Evolutionary conservation across 345 rosid species (phyloP), one percentile per base, ranked within the genome.

Genomic region (Ceriops tagal): DNA sequence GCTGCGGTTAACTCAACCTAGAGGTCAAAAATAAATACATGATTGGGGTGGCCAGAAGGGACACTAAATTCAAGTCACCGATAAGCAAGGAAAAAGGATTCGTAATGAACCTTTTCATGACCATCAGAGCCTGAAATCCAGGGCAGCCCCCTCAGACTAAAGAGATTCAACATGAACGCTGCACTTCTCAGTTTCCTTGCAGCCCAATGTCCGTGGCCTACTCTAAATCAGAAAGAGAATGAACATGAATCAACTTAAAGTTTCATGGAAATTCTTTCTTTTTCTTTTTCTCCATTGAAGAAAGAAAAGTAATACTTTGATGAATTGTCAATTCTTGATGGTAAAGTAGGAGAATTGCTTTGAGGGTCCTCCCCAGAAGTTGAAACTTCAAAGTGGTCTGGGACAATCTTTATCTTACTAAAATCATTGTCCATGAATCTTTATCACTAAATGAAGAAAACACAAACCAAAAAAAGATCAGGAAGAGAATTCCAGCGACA

Each of bases 391-490:
- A 95, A 92, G 81, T 92, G 89, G 80, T 88, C 89, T 11, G 79
- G 80, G 67, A 89, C 76, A 72, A 90, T 81, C 57, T 81, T 90
- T 78, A 90, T 63, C 76, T 82, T 92, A 74, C 80, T 83, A 74
- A 76, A 80, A 78, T 76, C 65, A 83, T 83, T 96, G 78, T 77
- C 98, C 97, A 93, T 93, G 80, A 83, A 89, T 80, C 78, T 64
- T 34, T 52, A 46, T 62, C 43, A 43, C 68, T 64, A 58, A 11
- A 67, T 66, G n/a, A 68, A 56, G 32, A 73, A 51, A 58, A 30
- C 30, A 32, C 53, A 71, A 52, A 58, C 66, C 66, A 62, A 19
- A 28, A 56, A 56, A 22, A 55, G 18, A 55, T 62, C 64, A 64
- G 59, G 57, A 39, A 30, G 35, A 71, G 7, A 19, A 26, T 27